phyloP scores from a whole-genome alignment of 495 filamentous ascomycete genomes.

The Cetradonia linearis region DNA sequence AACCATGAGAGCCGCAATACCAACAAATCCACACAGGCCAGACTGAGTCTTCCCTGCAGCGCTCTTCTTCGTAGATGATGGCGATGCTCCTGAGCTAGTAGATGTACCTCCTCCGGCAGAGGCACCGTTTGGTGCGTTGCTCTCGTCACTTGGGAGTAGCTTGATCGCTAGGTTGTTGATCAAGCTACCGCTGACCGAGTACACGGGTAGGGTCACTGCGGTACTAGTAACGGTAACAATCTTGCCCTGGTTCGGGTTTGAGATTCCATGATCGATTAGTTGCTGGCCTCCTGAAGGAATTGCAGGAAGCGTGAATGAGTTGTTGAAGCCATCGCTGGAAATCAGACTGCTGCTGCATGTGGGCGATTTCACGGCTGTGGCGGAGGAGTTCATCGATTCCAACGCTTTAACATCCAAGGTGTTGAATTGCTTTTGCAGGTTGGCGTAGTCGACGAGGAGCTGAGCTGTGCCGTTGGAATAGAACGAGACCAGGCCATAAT shows the following conservation, averaged over 20 bases:
- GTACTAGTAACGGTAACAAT: conserved; percentile 48
- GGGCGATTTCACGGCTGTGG: conserved; percentile 42
- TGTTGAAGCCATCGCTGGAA: conserved; percentile 50
- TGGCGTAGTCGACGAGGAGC: conserved; percentile 62
- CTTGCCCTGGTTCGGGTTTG: conserved; percentile 44
- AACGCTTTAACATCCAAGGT: conserved; percentile 61
- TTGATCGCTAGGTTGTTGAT: conserved; percentile 46
- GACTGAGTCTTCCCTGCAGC: conserved; percentile 2
- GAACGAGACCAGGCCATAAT: conserved; percentile 70
- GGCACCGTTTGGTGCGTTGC: conserved; percentile 43
- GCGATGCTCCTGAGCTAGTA: conserved; percentile 7
- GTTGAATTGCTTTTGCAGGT: conserved; percentile 61
- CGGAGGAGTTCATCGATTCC: conserved; percentile 45
- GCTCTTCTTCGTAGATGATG: conserved; percentile 13
- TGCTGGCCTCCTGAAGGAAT: conserved; percentile 41
- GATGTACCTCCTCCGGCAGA: conserved; percentile 24
- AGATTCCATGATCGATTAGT: conserved; percentile 44
- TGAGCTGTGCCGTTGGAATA: conserved; percentile 53
- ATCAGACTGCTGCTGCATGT: conserved; percentile 56
- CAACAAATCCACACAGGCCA: not conserved
- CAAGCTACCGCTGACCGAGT: conserved; percentile 42
- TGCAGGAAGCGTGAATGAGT: conserved; percentile 63
- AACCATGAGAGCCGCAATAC: not conserved
- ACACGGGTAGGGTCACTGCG: conserved; percentile 43
- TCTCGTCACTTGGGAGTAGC: conserved; percentile 39